Base-by-base conservation (phyloP, 2,329 filamentous ascomycete genomes). In the Ophiostoma sp. region DNA sequence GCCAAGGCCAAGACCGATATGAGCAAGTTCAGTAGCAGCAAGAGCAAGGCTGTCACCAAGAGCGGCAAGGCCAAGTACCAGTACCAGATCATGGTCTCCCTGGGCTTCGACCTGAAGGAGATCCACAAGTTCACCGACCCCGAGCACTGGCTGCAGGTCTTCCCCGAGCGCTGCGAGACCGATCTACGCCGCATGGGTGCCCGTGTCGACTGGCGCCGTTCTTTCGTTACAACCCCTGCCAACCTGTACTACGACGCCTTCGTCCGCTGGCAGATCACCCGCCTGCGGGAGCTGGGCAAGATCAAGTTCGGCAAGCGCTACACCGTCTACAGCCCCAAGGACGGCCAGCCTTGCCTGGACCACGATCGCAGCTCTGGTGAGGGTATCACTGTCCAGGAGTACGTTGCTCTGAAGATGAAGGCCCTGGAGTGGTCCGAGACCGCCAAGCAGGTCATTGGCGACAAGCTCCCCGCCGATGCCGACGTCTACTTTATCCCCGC, bases 171-270 rank as follows among this genome's bases (percentile, higher is more conserved):
- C 17, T 93, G 91, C 81, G 89, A 91, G 80, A 86, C 88, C 74
- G 94, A 99, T 81, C 86, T 98, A 77, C 93, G 90, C 78, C 92
- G 91, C 81, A 90, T 98, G 76, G 95, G 95, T 74, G 91, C 92
- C 69, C 88, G 95, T 78, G 92, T 98, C 79, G 96, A 98, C 81
- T 99, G 95, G 95, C 89, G 95, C 79, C 88, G 96, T 81, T 92
- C 92, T 50, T 93, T 99, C 77, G 92, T 98, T 76, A 99, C 96
- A 7, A 99, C 96, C 2, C 94, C 98, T 78, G 94, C 94, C 48
- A 99, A 99, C 83, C 94, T 94, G 4, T 98, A 96, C 85, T 99
- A 97, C 81, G 95, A 99, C 81, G 89, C 93, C 4, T 99, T 99
- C 79, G 92, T 98, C 55, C 87, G 93, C 79, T 99, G 96, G 96